Percentiles rank a stretch among this genome's conserved stretches.
These are phyloP conservation scores for Cairneyella variabilis DNA, from an alignment of 495 filamentous ascomycete species.

Conservation along the genomic window DNA sequence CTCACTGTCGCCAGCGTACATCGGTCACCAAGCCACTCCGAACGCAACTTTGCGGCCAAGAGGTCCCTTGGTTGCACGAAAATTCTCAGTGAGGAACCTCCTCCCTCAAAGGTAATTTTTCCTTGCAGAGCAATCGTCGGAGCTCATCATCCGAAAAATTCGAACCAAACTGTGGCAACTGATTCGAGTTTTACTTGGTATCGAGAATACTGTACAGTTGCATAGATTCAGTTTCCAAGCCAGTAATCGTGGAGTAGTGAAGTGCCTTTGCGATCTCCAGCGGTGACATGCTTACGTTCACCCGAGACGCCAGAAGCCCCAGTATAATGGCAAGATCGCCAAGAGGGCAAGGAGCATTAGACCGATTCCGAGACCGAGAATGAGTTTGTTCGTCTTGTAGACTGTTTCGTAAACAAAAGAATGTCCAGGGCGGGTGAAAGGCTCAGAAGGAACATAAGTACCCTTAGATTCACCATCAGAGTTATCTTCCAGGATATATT, in stretches of 20 bases:
- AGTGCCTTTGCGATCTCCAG: not conserved
- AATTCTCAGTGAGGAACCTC: not conserved
- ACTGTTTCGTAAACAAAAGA: conserved; percentile 5
- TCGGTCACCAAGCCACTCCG: no score
- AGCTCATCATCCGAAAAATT: conserved; percentile 4
- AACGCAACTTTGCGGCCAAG: no score
- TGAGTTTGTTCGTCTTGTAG: conserved; percentile 3
- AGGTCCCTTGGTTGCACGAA: not conserved
- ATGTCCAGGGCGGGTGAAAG: conserved; percentile 3
- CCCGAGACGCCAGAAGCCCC: not conserved
- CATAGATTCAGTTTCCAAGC: not conserved
- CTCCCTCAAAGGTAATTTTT: not conserved
- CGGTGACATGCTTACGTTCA: not conserved
- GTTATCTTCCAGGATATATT: conserved; percentile 4
- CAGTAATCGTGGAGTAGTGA: not conserved
- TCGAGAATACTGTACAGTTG: conserved; percentile 1
- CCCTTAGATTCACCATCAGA: conserved; percentile 1
- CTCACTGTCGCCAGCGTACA: no score
- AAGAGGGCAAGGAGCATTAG: not conserved
- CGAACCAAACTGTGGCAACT: conserved; percentile 4
- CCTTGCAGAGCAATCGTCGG: not conserved
- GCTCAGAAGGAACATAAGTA: conserved; percentile 4
- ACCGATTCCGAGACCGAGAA: conserved; percentile 4
- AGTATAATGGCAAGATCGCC: not conserved
- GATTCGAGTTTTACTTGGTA: conserved; percentile 2